A percentile compares a stretch with the other conserved stretches of the same genome.
Conservation (phyloP, 768 basidiomycete species). For the Podaxis carcinomalis region DNA sequence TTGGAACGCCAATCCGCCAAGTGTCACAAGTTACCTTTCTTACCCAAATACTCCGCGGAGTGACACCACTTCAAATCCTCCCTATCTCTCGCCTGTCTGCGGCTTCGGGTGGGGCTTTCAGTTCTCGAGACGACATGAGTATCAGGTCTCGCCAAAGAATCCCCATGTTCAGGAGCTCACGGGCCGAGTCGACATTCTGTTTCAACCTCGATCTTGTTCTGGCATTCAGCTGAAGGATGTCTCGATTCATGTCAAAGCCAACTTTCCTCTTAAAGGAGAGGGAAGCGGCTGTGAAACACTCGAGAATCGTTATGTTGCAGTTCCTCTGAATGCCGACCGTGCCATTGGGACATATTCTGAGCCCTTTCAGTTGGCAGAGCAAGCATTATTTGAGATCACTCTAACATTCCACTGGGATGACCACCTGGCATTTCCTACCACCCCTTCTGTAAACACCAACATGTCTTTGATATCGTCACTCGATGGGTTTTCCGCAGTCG, state of each 20-base stretch:
- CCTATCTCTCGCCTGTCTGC: background rate
- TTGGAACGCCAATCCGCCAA: background rate
- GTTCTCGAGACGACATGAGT: background rate
- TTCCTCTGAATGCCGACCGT: background rate
- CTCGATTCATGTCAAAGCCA: background rate
- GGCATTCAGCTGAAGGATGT: background rate
- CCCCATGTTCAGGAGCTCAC: conserved; percentile 1
- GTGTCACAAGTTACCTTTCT: background rate
- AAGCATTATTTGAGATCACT: background rate
- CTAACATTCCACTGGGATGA: background rate
- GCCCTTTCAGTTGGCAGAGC: background rate
- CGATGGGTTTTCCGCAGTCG: background rate
- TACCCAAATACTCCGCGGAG: background rate
- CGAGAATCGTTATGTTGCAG: background rate
- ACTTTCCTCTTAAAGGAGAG: background rate
- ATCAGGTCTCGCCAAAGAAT: background rate
- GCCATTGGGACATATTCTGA: background rate
- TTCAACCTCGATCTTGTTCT: background rate
- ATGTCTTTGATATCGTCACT: background rate
- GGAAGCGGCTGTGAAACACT: background rate
- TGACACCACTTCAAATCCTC: background rate
- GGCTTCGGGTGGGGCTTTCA: conserved; percentile 2
- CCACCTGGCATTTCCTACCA: background rate
- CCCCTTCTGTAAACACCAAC: background rate
- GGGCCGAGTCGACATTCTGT: background rate